Percentiles rank a stretch among this genome's conserved stretches.
Conservation (phyloP, 148 eudicot species). For the Drosera capensis region DNA sequence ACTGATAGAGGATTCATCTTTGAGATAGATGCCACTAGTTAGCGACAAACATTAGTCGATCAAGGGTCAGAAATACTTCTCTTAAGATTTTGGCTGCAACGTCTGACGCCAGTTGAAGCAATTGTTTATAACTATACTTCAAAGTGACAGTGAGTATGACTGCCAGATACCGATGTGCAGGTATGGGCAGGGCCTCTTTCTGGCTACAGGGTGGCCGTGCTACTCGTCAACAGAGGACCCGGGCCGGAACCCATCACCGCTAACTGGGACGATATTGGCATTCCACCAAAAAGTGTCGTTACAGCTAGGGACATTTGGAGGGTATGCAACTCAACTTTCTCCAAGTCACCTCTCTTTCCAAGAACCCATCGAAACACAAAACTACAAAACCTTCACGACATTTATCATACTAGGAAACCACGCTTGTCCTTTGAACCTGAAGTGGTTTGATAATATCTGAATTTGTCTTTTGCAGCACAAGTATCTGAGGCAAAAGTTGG, state of each 20-base stretch:
- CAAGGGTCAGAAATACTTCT: no score
- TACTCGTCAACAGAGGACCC: slow-evolving; percentile 40
- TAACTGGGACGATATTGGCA: slow-evolving; percentile 58
- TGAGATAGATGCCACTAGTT: no score
- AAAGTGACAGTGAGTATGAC: neutral
- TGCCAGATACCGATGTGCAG: slow-evolving; percentile 13
- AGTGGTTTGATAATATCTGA: neutral
- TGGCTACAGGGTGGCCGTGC: slow-evolving; percentile 40
- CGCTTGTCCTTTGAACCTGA: neutral
- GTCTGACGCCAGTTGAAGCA: no score
- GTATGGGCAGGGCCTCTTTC: slow-evolving; percentile 77
- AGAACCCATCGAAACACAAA: neutral
- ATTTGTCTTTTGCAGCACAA: slow-evolving; percentile 31
- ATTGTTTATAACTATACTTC: no score
- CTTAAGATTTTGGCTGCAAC: no score
- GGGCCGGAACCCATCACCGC: slow-evolving; percentile 29
- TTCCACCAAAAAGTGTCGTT: slow-evolving; percentile 33
- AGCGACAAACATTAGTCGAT: no score
- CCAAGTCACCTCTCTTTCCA: neutral
- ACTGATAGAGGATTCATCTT: no score
- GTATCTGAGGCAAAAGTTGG: slow-evolving; percentile 23
- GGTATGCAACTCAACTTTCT: slow-evolving; percentile 23
- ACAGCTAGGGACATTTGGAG: slow-evolving; percentile 63
- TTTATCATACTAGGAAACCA: neutral
- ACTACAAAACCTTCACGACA: neutral